A percentile compares a stretch with the other conserved stretches of the same genome.
Conservation (phyloP, 2,329 filamentous ascomycete species). For the Stagonosporopsis rhizophila region DNA sequence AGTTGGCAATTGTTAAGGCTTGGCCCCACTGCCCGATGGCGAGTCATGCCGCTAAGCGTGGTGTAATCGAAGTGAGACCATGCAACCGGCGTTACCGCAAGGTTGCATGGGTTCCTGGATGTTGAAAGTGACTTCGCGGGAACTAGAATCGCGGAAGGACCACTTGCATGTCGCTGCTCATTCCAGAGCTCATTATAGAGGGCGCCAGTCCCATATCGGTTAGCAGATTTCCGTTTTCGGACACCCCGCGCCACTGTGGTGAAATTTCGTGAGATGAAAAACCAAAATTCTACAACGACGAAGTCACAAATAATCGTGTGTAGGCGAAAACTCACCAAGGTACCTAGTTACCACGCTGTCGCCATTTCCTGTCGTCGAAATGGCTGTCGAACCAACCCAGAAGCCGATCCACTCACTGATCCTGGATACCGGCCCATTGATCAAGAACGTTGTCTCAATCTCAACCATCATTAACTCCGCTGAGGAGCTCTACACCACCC, state of each 20-base stretch:
- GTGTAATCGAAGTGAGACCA: not conserved
- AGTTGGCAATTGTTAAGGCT: not conserved
- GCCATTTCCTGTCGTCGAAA: constrained; percentile 21
- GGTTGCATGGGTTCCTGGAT: constrained; percentile 7
- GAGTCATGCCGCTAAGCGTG: constrained; percentile 7
- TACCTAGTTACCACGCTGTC: constrained; percentile 10
- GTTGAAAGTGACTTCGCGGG: constrained; percentile 14
- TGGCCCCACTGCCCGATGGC: not conserved
- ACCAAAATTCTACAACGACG: not conserved
- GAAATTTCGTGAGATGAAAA: constrained; percentile 23
- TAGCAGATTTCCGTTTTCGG: constrained; percentile 8
- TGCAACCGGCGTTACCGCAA: not conserved
- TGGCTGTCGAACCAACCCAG: constrained; percentile 37
- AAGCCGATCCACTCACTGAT: constrained; percentile 85
- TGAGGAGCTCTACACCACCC: constrained; percentile 71
- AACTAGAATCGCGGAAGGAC: constrained; percentile 6
- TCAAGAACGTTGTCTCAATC: constrained; percentile 88
- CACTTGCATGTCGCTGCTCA: constrained; percentile 5
- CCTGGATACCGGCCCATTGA: constrained; percentile 89
- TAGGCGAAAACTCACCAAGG: constrained; percentile 2
- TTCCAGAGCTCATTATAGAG: not conserved
- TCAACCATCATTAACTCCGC: constrained; percentile 81
- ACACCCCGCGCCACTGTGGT: constrained; percentile 27
- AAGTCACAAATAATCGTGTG: not conserved
- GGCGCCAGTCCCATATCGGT: constrained; percentile 8